Evolutionary conservation across 192 early-diverging fungal species (phyloP).

Genomic region (Coemansia aciculifera): DNA sequence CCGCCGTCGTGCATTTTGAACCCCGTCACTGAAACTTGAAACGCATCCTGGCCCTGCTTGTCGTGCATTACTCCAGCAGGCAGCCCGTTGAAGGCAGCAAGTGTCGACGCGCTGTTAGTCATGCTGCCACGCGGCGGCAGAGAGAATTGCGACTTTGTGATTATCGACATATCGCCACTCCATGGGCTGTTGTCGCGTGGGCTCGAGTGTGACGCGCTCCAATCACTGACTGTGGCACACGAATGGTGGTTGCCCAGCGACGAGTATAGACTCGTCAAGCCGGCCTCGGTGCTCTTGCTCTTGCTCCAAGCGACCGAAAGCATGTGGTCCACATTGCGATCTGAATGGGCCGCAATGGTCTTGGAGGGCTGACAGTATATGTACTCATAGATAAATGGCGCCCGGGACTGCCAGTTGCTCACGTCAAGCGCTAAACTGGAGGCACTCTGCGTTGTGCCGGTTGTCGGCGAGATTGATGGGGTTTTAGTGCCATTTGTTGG

Average conservation of each 20-base stretch:
- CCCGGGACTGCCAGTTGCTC: constrained; percentile 22
- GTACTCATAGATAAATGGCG: constrained; percentile 41
- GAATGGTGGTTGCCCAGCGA: constrained; percentile 32
- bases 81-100: constrained; percentile 20
- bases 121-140: constrained; percentile 20
- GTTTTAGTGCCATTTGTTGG: neutral
- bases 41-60: constrained; percentile 17
- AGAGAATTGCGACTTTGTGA: constrained; percentile 25
- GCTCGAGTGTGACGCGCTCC: neutral
- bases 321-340: constrained; percentile 1
- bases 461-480: neutral
- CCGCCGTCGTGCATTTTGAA: constrained; percentile 41
- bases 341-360: neutral
- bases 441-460: neutral
- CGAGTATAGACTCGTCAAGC: constrained; percentile 19
- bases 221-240: neutral
- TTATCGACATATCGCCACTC: constrained; percentile 12
- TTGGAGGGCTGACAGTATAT: constrained; percentile 27
- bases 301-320: constrained; percentile 46
- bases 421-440: constrained; percentile 1
- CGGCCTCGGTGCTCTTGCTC: neutral
- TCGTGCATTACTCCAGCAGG: constrained; percentile 14
- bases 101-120: constrained; percentile 13
- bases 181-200: neutral
- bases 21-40: constrained; percentile 10